Conservation (phyloP, 345 rosid species). For the Eucalyptus dawsonii region DNA sequence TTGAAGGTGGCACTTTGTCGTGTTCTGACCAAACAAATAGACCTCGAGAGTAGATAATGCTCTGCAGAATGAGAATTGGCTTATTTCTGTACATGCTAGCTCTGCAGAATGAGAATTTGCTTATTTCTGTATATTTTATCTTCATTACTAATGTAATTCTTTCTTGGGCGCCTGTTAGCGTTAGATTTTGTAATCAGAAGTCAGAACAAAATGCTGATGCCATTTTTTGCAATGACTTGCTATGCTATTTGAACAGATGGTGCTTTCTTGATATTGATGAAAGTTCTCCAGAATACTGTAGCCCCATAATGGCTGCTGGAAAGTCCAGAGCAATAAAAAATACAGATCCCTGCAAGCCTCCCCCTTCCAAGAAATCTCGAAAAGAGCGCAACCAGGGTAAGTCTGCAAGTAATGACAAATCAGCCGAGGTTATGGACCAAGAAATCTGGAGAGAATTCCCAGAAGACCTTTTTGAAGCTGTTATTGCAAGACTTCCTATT, state of each 20-base stretch:
- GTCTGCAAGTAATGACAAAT: slow-evolving; percentile 12
- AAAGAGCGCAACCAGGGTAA: slow-evolving; percentile 67
- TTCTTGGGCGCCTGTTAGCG: not conserved
- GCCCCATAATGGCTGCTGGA: slow-evolving; percentile 65
- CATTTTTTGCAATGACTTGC: not conserved
- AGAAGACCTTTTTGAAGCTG: slow-evolving; percentile 82
- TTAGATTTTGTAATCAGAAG: not conserved
- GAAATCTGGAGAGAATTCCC: slow-evolving; percentile 94
- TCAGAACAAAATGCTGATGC: not conserved
- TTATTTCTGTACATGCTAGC: not conserved
- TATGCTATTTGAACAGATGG: slow-evolving; percentile 35
- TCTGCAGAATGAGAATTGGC: not conserved
- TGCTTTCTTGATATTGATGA: slow-evolving; percentile 49
- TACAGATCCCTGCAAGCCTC: slow-evolving; percentile 66
- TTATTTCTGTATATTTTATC: not conserved
- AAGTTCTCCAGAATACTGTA: slow-evolving; percentile 54
- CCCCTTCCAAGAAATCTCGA: slow-evolving; percentile 54
- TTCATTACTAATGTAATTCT: not conserved
- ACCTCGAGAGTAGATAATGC: not conserved
- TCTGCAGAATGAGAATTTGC: not conserved
- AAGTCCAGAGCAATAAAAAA: slow-evolving; percentile 51
- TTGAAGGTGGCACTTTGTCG: not conserved
- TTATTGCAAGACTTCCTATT: slow-evolving; percentile 84
- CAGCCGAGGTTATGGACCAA: slow-evolving; percentile 56
- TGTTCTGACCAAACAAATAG: not conserved